These are phyloP conservation scores for Magnusiomyces clavatus DNA, from an alignment of 1,139 yeast genomes.

Conservation along the genomic window DNA sequence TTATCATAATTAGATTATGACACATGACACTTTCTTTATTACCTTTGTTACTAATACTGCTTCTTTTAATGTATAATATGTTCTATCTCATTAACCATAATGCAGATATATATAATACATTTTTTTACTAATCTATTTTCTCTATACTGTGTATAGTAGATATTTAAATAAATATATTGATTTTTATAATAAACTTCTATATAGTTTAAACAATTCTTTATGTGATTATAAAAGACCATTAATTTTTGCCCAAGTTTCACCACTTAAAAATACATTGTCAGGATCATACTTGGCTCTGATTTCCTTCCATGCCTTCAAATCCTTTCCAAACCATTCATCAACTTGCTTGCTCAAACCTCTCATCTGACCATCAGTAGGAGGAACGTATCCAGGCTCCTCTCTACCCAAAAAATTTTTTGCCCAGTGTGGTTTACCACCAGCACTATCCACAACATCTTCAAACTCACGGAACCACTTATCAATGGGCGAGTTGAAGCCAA, in stretches of 20 bases:
- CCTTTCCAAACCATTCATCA: slow-evolving; percentile 74
- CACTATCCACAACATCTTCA: slow-evolving; percentile 66
- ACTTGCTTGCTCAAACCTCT: slow-evolving; percentile 66
- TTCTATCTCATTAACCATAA: no score
- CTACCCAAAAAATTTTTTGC: slow-evolving; percentile 90
- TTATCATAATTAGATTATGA: background rate
- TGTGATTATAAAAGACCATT: slow-evolving; percentile 53
- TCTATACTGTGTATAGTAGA: no score
- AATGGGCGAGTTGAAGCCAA: slow-evolving; percentile 63
- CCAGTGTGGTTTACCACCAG: slow-evolving; percentile 97
- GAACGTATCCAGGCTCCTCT: background rate
- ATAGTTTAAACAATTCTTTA: no score
- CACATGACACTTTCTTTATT: no score
- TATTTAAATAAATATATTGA: no score
- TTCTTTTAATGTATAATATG: no score
- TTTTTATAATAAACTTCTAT: no score
- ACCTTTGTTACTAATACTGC: no score
- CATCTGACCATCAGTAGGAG: slow-evolving; percentile 56
- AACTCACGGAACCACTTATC: slow-evolving; percentile 78
- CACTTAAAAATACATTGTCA: slow-evolving; percentile 68
- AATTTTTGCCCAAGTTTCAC: slow-evolving; percentile 68
- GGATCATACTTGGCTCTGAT: slow-evolving; percentile 71
- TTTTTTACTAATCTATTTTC: no score
- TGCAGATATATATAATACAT: no score
- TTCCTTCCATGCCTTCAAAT: slow-evolving; percentile 49